phyloP scores from a whole-genome alignment of 1,139 yeast genomes.

The Waltiozyma solani region DNA sequence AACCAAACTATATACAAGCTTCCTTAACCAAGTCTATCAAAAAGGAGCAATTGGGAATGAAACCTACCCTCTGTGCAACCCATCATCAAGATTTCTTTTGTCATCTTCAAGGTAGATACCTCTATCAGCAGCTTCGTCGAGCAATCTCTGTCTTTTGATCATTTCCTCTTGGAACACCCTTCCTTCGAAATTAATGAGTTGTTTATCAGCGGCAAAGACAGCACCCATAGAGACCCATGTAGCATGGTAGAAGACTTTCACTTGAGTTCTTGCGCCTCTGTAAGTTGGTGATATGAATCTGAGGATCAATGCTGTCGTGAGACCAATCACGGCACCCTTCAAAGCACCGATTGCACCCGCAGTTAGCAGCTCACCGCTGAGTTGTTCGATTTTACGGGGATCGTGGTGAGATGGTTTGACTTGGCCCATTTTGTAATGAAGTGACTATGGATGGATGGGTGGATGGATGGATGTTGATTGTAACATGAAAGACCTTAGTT shows the following conservation, averaged over 20 bases:
- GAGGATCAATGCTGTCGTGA: conserved; percentile 23
- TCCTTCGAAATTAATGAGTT: conserved; percentile 24
- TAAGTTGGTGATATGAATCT: conserved; percentile 24
- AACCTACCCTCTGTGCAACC: conserved; percentile 2
- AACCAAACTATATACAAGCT: neutral
- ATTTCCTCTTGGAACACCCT: conserved; percentile 23
- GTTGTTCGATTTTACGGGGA: conserved; percentile 22
- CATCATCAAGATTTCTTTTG: conserved; percentile 4
- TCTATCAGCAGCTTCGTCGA: conserved; percentile 33
- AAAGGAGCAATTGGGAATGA: neutral
- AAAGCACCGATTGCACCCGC: conserved; percentile 28
- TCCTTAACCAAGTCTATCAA: neutral
- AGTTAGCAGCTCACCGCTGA: conserved; percentile 23
- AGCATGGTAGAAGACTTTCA: conserved; percentile 28
- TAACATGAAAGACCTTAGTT: neutral
- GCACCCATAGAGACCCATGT: conserved; percentile 30
- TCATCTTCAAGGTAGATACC: conserved; percentile 30
- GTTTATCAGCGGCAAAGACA: conserved; percentile 30
- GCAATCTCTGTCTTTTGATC: conserved; percentile 22
- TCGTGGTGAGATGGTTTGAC: conserved; percentile 25
- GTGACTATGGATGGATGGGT: too few species aligned
- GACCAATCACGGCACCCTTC: conserved; percentile 27
- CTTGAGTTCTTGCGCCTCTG: conserved; percentile 26
- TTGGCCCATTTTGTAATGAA: conserved; percentile 21
- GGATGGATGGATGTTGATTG: neutral